These are phyloP conservation scores for Aspergillus biplanus DNA, from an alignment of 495 filamentous ascomycete species.

Conservation along the genomic window DNA sequence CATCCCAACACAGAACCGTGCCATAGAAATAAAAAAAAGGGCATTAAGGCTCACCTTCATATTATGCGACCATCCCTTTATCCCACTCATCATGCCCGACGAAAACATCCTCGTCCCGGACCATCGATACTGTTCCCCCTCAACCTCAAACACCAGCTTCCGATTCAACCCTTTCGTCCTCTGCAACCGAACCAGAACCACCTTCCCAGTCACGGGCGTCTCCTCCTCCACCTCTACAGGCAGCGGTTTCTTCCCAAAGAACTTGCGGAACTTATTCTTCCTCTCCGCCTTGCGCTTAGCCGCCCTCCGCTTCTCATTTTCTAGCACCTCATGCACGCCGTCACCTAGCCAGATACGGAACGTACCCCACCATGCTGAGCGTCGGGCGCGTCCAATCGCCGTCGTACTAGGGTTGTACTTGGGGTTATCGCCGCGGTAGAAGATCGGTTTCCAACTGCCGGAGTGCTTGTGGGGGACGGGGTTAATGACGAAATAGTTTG, in stretches of 20 bases:
- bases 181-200: constrained; percentile 9
- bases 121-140: constrained; percentile 20
- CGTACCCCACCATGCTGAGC: constrained; percentile 11
- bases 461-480: constrained; percentile 13
- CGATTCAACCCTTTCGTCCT: constrained; percentile 1
- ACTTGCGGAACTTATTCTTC: constrained; percentile 16
- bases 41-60: constrained; percentile 13
- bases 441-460: constrained; percentile 12
- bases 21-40: neutral
- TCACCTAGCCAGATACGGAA: constrained; percentile 14
- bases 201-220: constrained; percentile 12
- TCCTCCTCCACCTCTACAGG: constrained; percentile 13
- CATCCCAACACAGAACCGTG: neutral
- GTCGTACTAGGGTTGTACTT: constrained; percentile 14
- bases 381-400: constrained; percentile 14
- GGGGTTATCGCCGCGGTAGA: constrained; percentile 22
- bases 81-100: constrained; percentile 3
- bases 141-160: constrained; percentile 17
- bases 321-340: constrained; percentile 15
- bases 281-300: constrained; percentile 4
- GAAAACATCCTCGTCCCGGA: constrained; percentile 21
- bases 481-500: constrained; percentile 19
- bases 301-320: constrained; percentile 7
- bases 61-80: constrained; percentile 21
- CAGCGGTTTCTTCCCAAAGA: constrained; percentile 8